These are phyloP conservation scores for Elasticomyces elasticus DNA, from an alignment of 495 filamentous ascomycete genomes.

Conservation along the genomic window DNA sequence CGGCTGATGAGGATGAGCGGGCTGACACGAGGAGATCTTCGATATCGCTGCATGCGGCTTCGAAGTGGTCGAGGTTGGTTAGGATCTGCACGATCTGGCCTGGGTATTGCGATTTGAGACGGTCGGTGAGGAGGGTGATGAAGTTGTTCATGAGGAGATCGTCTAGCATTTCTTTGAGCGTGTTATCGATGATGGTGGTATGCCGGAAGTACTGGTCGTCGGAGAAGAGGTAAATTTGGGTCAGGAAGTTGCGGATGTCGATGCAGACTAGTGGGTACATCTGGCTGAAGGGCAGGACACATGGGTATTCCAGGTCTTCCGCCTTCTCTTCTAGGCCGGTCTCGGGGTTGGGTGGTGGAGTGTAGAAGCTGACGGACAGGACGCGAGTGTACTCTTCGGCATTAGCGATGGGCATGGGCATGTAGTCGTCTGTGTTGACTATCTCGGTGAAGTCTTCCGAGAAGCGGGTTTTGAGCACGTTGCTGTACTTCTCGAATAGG, in stretches of 20 bases:
- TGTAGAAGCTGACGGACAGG: conserved; percentile 86
- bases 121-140: conserved; percentile 78
- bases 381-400: conserved; percentile 92
- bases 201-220: conserved; percentile 93
- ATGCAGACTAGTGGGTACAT: conserved; percentile 99
- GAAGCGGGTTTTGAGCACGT: conserved; percentile 81
- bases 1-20: conserved; percentile 65
- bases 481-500: conserved; percentile 86
- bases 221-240: conserved; percentile 91
- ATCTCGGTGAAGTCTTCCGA: conserved; percentile 93
- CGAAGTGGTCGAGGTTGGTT: conserved; percentile 95
- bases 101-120: conserved; percentile 81
- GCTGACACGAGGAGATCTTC: conserved; percentile 73
- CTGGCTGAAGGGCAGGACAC: conserved; percentile 89
- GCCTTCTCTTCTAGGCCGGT: conserved; percentile 20
- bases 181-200: conserved; percentile 76
- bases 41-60: conserved; percentile 78
- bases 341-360: conserved; percentile 53
- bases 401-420: conserved; percentile 93
- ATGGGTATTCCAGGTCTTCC: conserved; percentile 73
- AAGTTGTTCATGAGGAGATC: conserved; percentile 83
- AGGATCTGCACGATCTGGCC: conserved; percentile 97
- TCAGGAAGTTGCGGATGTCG: conserved; percentile 90
- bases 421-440: conserved; percentile 94
- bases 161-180: conserved; percentile 75